Conservation (phyloP, 345 rosid species). For the Eucalyptus marginata region DNA sequence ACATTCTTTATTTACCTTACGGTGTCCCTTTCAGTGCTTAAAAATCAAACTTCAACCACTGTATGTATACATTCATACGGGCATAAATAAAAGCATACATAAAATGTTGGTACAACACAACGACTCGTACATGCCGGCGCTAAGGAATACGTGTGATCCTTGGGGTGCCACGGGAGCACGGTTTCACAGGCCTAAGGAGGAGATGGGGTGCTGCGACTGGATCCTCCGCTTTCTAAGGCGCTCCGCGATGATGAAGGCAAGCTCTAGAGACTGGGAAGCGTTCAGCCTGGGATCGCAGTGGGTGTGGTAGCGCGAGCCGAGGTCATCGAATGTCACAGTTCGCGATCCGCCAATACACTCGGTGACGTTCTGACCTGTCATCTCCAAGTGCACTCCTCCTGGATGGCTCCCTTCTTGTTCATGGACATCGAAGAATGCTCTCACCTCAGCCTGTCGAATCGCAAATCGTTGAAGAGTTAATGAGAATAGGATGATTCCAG, state of each 20-base stretch:
- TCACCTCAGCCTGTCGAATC: conserved; percentile 3
- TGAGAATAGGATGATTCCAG: not conserved
- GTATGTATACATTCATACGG: not conserved
- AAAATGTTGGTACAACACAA: not conserved
- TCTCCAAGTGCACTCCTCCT: conserved; percentile 9
- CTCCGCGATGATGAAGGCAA: conserved; percentile 6
- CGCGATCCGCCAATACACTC: conserved; percentile 6
- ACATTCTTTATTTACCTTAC: not conserved
- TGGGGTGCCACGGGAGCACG: not conserved
- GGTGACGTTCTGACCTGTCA: conserved; percentile 7
- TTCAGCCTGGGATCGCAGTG: conserved; percentile 7
- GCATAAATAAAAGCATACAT: not conserved
- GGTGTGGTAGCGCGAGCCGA: conserved; percentile 7
- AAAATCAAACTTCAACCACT: not conserved
- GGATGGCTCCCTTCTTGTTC: conserved; percentile 6
- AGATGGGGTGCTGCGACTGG: not conserved
- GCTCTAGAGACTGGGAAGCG: conserved; percentile 6
- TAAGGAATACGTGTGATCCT: not conserved
- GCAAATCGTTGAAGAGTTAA: not conserved
- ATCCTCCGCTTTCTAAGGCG: conserved; percentile 8
- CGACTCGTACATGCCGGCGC: not conserved
- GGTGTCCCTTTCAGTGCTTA: not conserved
- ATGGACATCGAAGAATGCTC: conserved; percentile 10
- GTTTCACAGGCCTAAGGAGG: not conserved
- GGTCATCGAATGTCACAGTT: conserved; percentile 6